Evolutionary conservation across 139 green algal genomes (phyloP), one percentile per base, ranked within the genome.

Genomic region (Auxenochlorella pyrenoidosa): DNA sequence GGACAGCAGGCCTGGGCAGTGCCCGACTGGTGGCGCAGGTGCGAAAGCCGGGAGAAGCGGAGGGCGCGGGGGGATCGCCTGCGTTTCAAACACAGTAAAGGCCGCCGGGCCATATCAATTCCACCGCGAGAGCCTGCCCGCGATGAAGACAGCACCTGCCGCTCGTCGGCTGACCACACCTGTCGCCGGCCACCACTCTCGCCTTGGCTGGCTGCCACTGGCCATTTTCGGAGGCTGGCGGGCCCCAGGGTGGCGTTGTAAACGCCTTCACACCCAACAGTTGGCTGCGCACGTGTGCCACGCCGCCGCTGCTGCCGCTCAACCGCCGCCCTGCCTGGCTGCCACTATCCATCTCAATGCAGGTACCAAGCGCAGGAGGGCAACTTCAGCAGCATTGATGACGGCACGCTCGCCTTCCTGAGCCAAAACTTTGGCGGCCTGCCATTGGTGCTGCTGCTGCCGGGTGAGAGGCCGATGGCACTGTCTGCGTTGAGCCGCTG

Each of bases 311-410:
- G 30, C 44, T 1, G 40, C 28, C 28, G 40, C 30, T 4, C 40
- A 30, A 22, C 38, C 54, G 18, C 79, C 36, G 22, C 54, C 58
- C 8, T 5, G 2, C 12, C 6, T 73, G 5, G 3, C 51, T 2
- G 3, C 51, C 13, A 28, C 51, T 5, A 41, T 4, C 75, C 28
- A 26, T 15, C 43, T 13, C 22, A 18, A 34, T 44, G 63, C 80
- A 85, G 80, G 63, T 85, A 85, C 32, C 32, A 60, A 3, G 63
- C 80, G 3, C 60, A 75, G 63, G 63, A 59, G 40, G 63, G 80
- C 80, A 75, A 51, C 63, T 75, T 85, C 30, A 65, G 40, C 80
- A 77, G 38, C 80, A 85, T 85, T 15, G 80, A 85, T 66, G 38
- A 85, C 18, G 66, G 80, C 60, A 85, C 80, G 38, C 63, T 85